phyloP scores from a whole-genome alignment of 306 rosid genomes.

The Inga laurina region DNA sequence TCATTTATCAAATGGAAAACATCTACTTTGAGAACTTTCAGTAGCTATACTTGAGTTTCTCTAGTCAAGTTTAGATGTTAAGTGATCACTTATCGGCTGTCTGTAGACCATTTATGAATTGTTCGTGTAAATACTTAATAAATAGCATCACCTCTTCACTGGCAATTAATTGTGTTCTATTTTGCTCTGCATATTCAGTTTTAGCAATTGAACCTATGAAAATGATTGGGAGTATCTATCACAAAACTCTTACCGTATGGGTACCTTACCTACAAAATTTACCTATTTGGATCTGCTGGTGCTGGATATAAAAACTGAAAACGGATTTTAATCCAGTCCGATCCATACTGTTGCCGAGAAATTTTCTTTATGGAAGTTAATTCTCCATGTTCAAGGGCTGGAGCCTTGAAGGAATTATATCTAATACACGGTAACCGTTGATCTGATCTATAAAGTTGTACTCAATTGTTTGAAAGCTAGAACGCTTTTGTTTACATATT shows the following conservation, averaged over 20 bases:
- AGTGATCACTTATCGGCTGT: not conserved
- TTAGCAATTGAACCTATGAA: not conserved
- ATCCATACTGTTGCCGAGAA: not conserved
- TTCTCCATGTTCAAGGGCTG: not conserved
- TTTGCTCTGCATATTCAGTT: not conserved
- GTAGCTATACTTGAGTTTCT: not conserved
- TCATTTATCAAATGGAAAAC: constrained; percentile 46
- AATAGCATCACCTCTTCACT: not conserved
- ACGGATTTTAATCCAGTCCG: not conserved
- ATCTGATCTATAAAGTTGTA: not conserved
- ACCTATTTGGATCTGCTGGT: not conserved
- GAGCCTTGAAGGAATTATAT: not conserved
- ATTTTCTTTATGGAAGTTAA: not conserved
- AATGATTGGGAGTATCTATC: not conserved
- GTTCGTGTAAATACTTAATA: not conserved
- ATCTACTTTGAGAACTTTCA: not conserved
- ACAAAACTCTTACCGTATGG: not conserved
- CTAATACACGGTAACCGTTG: not conserved
- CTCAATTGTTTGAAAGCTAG: not conserved
- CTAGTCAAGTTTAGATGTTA: not conserved
- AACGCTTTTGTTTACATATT: not conserved
- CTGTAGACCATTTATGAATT: not conserved
- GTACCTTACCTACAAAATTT: not conserved
- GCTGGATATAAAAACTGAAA: not conserved
- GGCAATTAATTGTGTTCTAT: not conserved